phyloP scores from a whole-genome alignment of 2,329 filamentous ascomycete genomes.

The Aspergillus texensis region DNA sequence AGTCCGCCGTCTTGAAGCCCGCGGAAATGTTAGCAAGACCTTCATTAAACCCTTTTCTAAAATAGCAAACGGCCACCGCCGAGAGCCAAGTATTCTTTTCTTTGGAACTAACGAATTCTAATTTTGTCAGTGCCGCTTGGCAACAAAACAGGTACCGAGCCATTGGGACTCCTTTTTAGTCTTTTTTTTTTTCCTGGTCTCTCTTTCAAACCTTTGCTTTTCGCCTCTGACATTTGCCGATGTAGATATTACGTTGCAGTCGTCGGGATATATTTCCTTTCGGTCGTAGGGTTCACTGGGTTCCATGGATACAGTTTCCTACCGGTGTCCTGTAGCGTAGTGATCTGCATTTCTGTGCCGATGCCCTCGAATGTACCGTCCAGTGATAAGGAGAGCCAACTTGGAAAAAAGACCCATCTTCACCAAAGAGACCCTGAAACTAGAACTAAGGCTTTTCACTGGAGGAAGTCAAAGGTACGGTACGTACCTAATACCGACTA shows the following conservation, averaged over 20 bases:
- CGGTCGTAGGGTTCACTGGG: neutral
- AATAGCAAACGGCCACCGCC: neutral
- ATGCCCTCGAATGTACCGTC: neutral
- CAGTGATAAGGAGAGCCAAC: neutral
- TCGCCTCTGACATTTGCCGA: neutral
- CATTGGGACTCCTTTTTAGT: neutral
- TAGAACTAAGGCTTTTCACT: too few species aligned
- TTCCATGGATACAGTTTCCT: neutral
- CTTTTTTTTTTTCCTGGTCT: neutral
- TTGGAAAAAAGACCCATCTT: too few species aligned
- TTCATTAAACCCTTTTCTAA: neutral
- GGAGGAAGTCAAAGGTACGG: too few species aligned
- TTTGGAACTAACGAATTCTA: neutral
- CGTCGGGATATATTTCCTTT: neutral
- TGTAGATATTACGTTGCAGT: too few species aligned
- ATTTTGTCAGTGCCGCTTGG: neutral
- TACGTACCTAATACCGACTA: neutral
- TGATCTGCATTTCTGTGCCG: neutral
- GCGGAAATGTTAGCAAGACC: neutral
- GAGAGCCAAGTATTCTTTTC: neutral
- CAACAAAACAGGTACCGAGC: neutral
- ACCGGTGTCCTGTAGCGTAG: neutral
- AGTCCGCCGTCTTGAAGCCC: neutral
- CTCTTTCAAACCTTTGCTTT: neutral
- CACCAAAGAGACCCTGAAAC: too few species aligned